Conservation (phyloP, 2,329 filamentous ascomycete species). For the Ceratocystis albifundus region DNA sequence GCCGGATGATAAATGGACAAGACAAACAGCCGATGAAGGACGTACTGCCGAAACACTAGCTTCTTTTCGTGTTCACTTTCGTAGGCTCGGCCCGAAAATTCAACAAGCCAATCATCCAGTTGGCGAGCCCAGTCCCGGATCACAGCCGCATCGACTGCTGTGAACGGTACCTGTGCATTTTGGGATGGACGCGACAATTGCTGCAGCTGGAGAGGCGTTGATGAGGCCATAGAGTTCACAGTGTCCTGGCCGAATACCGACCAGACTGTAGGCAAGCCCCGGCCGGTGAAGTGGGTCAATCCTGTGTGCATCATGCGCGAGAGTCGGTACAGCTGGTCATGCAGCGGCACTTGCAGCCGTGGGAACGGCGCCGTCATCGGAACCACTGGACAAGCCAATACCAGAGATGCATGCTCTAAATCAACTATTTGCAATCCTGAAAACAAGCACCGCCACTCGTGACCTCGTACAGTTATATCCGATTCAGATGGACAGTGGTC, state of each 20-base stretch:
- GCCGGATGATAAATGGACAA: slow-evolving; percentile 35
- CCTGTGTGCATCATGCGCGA: slow-evolving; percentile 38
- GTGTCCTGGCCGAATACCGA: slow-evolving; percentile 29
- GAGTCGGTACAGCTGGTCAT: slow-evolving; percentile 34
- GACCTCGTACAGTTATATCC: slow-evolving; percentile 27
- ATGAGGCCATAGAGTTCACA: slow-evolving; percentile 4
- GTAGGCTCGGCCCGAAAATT: slow-evolving; percentile 29
- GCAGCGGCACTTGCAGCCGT: slow-evolving; percentile 31
- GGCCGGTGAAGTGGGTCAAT: slow-evolving; percentile 34
- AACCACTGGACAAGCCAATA: slow-evolving; percentile 34
- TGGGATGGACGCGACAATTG: slow-evolving; percentile 18
- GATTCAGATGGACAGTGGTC: slow-evolving; percentile 34
- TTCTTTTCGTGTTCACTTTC: slow-evolving; percentile 16
- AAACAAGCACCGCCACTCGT: slow-evolving; percentile 34
- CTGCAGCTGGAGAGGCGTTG: slow-evolving; percentile 17
- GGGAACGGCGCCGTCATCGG: slow-evolving; percentile 33
- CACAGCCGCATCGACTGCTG: slow-evolving; percentile 32
- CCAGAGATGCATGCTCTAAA: slow-evolving; percentile 35
- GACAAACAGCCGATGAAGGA: slow-evolving; percentile 34
- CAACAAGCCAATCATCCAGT: slow-evolving; percentile 35
- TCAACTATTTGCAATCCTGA: slow-evolving; percentile 35
- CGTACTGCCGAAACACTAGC: slow-evolving; percentile 29
- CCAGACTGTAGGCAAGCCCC: slow-evolving; percentile 36
- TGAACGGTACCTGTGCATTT: slow-evolving; percentile 27
- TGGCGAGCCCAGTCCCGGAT: slow-evolving; percentile 35